Conservation (phyloP, 306 rosid genomes). For the Fagus sylvatica region DNA sequence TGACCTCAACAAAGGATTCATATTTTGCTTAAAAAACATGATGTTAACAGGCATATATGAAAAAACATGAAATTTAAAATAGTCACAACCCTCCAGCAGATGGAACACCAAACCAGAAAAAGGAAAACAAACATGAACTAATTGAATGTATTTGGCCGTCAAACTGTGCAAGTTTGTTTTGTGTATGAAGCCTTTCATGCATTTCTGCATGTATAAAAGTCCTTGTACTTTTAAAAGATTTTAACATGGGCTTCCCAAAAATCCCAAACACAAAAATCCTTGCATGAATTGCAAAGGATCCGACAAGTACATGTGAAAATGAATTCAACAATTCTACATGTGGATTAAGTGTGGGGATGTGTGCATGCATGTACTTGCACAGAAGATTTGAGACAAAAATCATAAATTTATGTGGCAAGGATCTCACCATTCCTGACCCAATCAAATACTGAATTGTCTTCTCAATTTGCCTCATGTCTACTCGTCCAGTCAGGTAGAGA, state of each 20-base stretch:
- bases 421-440: constrained; percentile 89
- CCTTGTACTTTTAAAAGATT: not conserved
- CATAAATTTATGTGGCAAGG: not conserved
- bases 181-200: not conserved
- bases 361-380: not conserved
- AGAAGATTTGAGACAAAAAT: constrained; percentile 8
- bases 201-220: not conserved
- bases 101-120: not conserved
- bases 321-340: not conserved
- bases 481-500: constrained; percentile 86
- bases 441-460: constrained; percentile 89
- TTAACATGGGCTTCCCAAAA: not conserved
- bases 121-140: not conserved
- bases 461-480: constrained; percentile 90
- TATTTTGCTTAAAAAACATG: not conserved
- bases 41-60: not conserved
- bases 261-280: not conserved
- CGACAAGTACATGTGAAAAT: not conserved
- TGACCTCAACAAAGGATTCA: not conserved
- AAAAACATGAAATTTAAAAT: not conserved
- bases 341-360: not conserved
- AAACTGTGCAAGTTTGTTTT: not conserved
- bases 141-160: not conserved
- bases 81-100: not conserved
- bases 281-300: not conserved